These are phyloP conservation scores for Populus nigra DNA, from an alignment of 345 rosid genomes.

Conservation along the genomic window DNA sequence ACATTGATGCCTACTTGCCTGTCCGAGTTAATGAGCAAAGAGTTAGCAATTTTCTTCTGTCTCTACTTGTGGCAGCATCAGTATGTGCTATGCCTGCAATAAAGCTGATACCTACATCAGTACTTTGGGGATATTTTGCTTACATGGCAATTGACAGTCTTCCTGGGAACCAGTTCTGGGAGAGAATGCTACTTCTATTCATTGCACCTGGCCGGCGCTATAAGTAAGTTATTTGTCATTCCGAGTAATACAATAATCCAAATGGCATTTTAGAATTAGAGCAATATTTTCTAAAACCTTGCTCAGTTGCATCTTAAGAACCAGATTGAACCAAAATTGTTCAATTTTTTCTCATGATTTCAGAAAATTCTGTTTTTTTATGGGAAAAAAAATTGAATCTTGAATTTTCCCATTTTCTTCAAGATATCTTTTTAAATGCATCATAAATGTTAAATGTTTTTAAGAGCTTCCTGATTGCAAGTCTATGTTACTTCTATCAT, in stretches of 20 bases:
- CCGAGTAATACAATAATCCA: neutral
- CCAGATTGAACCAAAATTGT: neutral
- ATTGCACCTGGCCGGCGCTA: slow-evolving; percentile 53
- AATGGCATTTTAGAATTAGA: neutral
- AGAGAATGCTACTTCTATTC: slow-evolving; percentile 65
- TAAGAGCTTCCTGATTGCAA: neutral
- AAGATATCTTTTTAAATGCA: neutral
- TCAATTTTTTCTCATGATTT: neutral
- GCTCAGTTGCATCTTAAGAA: neutral
- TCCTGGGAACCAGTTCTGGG: slow-evolving; percentile 87
- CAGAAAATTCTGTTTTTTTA: too few relatives aligned
- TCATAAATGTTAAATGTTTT: too few relatives aligned
- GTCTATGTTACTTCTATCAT: neutral
- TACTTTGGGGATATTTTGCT: slow-evolving; percentile 86
- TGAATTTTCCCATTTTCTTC: neutral
- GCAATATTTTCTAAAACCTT: neutral
- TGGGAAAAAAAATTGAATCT: neutral
- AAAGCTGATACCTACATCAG: slow-evolving; percentile 73
- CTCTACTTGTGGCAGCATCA: slow-evolving; percentile 59
- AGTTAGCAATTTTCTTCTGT: slow-evolving; percentile 74
- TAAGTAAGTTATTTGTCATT: slow-evolving; percentile 42
- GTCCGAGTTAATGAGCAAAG: slow-evolving; percentile 82
- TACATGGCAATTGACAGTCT: slow-evolving; percentile 93
- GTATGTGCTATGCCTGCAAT: slow-evolving; percentile 67
- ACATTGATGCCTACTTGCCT: slow-evolving; percentile 75